phyloP scores from a whole-genome alignment of 495 filamentous ascomycete species.

The Pseudevernia furfuracea region DNA sequence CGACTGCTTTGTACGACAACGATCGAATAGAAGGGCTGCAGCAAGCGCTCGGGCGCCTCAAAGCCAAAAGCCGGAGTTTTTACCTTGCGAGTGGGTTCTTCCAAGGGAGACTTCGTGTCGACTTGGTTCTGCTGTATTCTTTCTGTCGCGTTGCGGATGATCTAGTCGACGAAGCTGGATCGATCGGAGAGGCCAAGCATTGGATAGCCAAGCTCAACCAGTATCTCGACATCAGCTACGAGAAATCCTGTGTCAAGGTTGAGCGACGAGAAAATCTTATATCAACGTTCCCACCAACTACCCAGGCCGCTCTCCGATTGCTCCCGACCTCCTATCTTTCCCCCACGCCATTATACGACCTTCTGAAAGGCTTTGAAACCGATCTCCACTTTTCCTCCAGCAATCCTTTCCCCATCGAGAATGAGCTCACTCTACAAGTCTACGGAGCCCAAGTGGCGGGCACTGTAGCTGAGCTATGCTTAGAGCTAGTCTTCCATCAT shows the following conservation, averaged over 20 bases:
- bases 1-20: slow-evolving; percentile 41
- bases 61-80: slow-evolving; percentile 58
- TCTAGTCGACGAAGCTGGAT: slow-evolving; percentile 51
- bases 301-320: slow-evolving; percentile 42
- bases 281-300: slow-evolving; percentile 39
- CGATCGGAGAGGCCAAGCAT: slow-evolving; percentile 36
- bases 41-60: slow-evolving; percentile 46
- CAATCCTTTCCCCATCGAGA: slow-evolving; percentile 45
- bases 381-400: slow-evolving; percentile 45
- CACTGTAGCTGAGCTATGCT: slow-evolving; percentile 57
- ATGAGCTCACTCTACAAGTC: slow-evolving; percentile 45
- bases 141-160: slow-evolving; percentile 67
- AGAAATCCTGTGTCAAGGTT: slow-evolving; percentile 9
- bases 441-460: slow-evolving; percentile 58
- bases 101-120: slow-evolving; percentile 53
- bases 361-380: slow-evolving; percentile 54
- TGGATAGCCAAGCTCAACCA: slow-evolving; percentile 46
- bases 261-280: slow-evolving; percentile 29
- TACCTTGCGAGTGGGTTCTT: slow-evolving; percentile 59
- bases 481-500: slow-evolving; percentile 54
- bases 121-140: slow-evolving; percentile 59
- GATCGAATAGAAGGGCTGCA: slow-evolving; percentile 45
- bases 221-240: slow-evolving; percentile 41
- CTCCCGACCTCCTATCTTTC: slow-evolving; percentile 49
- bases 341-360: slow-evolving; percentile 46